Conservation (phyloP, 371 early-diverging fungal genomes). For the Mortierella sp. region DNA sequence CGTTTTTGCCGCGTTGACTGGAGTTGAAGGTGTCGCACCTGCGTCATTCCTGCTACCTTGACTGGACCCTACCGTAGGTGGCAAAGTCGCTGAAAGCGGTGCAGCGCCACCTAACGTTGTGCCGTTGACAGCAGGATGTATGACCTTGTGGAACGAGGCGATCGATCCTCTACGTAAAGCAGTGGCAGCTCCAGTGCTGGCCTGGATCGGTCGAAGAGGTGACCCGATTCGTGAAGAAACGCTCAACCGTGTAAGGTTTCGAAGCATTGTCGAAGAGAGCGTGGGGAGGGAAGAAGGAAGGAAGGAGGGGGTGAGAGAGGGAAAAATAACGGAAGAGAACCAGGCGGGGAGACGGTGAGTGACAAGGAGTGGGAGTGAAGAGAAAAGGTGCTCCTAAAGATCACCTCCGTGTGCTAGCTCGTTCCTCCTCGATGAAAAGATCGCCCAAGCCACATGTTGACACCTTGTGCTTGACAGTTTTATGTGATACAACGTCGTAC, state of each 20-base stretch:
- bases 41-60: not conserved
- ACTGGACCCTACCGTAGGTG: slow-evolving; percentile 22
- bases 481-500: too few species aligned
- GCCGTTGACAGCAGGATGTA: slow-evolving; percentile 16
- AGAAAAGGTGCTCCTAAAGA: not conserved
- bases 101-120: slow-evolving; percentile 28
- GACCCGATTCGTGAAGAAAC: slow-evolving; percentile 14
- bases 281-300: not conserved
- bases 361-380: not conserved
- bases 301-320: not conserved
- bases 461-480: too few species aligned
- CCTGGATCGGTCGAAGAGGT: slow-evolving; percentile 5
- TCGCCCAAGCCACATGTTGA: slow-evolving; percentile 31
- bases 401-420: not conserved
- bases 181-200: not conserved
- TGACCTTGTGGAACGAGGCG: slow-evolving; percentile 33
- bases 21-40: slow-evolving; percentile 2
- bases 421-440: not conserved
- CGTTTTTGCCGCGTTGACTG: not conserved
- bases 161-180: slow-evolving; percentile 9
- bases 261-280: slow-evolving; percentile 19
- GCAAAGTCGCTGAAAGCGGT: slow-evolving; percentile 35
- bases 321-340: not conserved
- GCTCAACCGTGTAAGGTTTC: slow-evolving; percentile 23
- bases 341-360: too few species aligned